Conservation (phyloP, 2,329 filamentous ascomycete genomes). For the Pseudonectria foliicola region DNA sequence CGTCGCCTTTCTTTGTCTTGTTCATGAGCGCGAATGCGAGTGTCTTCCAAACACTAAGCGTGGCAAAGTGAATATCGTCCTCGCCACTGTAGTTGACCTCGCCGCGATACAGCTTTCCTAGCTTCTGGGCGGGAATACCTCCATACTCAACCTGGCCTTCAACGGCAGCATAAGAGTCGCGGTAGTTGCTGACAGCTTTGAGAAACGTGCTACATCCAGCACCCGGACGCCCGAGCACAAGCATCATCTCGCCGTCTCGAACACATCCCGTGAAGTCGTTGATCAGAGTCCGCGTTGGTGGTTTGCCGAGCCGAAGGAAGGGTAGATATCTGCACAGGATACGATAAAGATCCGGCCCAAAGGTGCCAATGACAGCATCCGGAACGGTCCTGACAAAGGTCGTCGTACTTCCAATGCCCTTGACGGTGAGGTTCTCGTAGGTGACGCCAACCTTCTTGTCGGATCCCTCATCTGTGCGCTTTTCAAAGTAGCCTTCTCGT, state of each 20-base stretch:
- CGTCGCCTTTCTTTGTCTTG: slow-evolving; percentile 63
- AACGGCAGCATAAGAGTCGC: slow-evolving; percentile 57
- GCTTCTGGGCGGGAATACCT: slow-evolving; percentile 60
- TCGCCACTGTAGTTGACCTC: slow-evolving; percentile 76
- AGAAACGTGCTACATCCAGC: slow-evolving; percentile 71
- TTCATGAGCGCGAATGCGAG: slow-evolving; percentile 67
- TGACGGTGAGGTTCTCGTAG: slow-evolving; percentile 69
- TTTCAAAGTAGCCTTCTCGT: slow-evolving; percentile 68
- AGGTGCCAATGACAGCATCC: slow-evolving; percentile 67
- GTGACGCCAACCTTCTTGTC: slow-evolving; percentile 73
- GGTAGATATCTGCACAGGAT: slow-evolving; percentile 42
- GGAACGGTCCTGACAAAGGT: slow-evolving; percentile 67
- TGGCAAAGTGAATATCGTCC: slow-evolving; percentile 68
- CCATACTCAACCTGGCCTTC: slow-evolving; percentile 66
- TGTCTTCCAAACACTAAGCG: slow-evolving; percentile 70
- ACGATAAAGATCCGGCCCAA: slow-evolving; percentile 71
- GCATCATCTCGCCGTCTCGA: slow-evolving; percentile 31
- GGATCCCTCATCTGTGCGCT: slow-evolving; percentile 49
- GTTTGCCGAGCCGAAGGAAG: slow-evolving; percentile 13
- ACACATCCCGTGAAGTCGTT: slow-evolving; percentile 28
- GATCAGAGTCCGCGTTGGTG: slow-evolving; percentile 20
- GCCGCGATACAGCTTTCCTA: slow-evolving; percentile 61
- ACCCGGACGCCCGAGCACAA: slow-evolving; percentile 60
- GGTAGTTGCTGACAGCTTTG: slow-evolving; percentile 66
- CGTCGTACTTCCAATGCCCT: slow-evolving; percentile 59